Evolutionary conservation across 495 filamentous ascomycete species (phyloP), one percentile per base, ranked within the genome.

Genomic region (Neurospora africana): DNA sequence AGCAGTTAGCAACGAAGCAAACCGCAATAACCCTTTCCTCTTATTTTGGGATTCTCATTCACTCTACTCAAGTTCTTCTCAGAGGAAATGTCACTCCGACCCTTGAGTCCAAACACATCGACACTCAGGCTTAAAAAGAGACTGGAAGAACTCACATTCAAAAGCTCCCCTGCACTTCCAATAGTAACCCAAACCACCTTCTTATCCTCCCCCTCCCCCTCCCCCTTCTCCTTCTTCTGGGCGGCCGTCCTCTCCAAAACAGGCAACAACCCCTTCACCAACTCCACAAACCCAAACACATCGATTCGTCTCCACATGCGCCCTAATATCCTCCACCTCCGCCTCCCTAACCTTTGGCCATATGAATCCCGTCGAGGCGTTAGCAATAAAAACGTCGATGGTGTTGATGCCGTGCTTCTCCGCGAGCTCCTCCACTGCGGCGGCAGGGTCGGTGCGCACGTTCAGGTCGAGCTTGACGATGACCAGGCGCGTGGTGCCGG

Each of bases 151-250:
- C 77, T 72, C 68, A 81, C 78, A 69, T 68, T 43, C 80, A 72
- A 68, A 58, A 69, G 61, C 73, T 69, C 80, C 17, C 76, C 76
- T 11, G 70, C 67, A 27, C 80, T 80, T 6, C 82, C 79, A 47
- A 85, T 72, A 2, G 81, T 67, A 1, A 75, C n/a, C 35, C 82
- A 80, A 40, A 73, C 72, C 13, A 81, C 72, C 68, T 82, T 77
- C 11, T 76, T 70, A 10, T 71, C 75, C 10, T 30, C 15, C 15
- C 15, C 27, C 79, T 30, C 15, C 15, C 15, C 27, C 79, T 10
- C 75, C 15, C 11, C 53, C 11, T 23, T 61, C 23, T 21, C 19
- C 19, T 21, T 21, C 41, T 44, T 44, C 19, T 44, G 6, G 8
- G 53, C 23, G 3, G 53, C 53, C 3, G 53, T 65, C 13, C 30